Conservation (phyloP, 2,329 filamentous ascomycete genomes). For the Ophiosphaerella korrae region DNA sequence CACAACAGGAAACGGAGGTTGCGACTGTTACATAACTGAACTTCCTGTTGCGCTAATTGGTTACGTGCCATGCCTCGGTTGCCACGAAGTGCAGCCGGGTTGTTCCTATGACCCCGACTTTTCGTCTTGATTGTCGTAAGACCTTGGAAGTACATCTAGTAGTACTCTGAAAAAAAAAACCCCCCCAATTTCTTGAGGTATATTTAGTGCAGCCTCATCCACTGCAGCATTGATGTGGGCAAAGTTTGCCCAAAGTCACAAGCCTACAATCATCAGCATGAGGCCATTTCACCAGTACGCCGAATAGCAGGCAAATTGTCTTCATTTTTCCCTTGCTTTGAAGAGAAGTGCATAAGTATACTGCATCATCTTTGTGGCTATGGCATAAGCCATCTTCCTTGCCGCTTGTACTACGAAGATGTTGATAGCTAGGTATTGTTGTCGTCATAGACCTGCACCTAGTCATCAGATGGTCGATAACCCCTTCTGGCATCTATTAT, state of each 20-base stretch:
- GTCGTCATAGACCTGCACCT: conserved; percentile 32
- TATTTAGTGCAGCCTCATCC: too few relatives aligned
- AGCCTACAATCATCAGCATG: too few relatives aligned
- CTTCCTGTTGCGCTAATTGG: conserved; percentile 30
- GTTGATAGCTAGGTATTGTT: conserved; percentile 17
- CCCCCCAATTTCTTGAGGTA: too few relatives aligned
- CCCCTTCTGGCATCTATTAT: neutral
- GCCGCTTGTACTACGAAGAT: conserved; percentile 24
- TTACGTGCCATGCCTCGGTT: conserved; percentile 32
- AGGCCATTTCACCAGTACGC: too few relatives aligned
- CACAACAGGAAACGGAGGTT: conserved; percentile 20
- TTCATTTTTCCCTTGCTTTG: conserved; percentile 3
- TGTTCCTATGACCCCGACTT: conserved; percentile 28
- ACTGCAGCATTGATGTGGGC: too few relatives aligned
- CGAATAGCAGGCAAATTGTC: too few relatives aligned
- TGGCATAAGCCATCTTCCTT: conserved; percentile 3
- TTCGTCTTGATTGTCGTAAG: conserved; percentile 23
- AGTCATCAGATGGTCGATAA: conserved; percentile 19
- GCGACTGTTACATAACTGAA: conserved; percentile 7
- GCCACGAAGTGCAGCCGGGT: conserved; percentile 19
- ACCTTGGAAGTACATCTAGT: neutral
- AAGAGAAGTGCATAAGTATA: neutral
- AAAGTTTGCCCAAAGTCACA: too few relatives aligned
- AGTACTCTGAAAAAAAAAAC: too few relatives aligned
- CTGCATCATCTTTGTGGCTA: neutral